Base-by-base conservation (phyloP, 441 rosid species). In the Pelargonium myrrhifolium region DNA sequence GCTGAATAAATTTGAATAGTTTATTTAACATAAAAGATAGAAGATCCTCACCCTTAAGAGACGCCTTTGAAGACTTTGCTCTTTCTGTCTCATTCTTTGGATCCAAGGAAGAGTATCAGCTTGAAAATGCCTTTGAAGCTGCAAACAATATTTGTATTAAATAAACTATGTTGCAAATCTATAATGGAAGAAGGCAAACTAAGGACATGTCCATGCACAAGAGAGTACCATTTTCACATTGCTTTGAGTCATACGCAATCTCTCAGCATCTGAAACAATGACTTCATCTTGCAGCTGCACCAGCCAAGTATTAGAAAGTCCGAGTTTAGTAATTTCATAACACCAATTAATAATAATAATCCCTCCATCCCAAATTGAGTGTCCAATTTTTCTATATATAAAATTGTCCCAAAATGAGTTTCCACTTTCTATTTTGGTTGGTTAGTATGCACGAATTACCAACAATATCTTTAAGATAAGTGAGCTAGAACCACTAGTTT, bases 261-360 rank as follows among this genome's bases (percentile, higher is more conserved):
- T 86, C 72, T 95, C 97, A 75, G 92, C 89, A 84, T 95, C 99
- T 64, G 98, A 90, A 69, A 77, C 77, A 69, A 90, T 87, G 71
- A 89, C 99, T 71, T 90, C 99, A 86, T 92, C 99, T 85, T 95
- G 97, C 56, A 92, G 87, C 98, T 95, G 88, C 82, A 81, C 35
- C 69, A 76, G 68, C 39, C 43, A 49, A 75, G 49, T 24, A 64
- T 40, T 22, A 66, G 61, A 72, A 66, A 40, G 42, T 37, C 35
- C 26, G 18, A 65, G 14, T 51, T 26, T 31, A 53, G 20, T 53
- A 18, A 53, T 47, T 2, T 9, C 65, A 59, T 35, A 70, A 43
- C 2, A 53, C 20, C 6, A 4, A 53, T 7, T 15, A 45, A 45
- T 11, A 53, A 26, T 26, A 26, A 26, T 26, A 26, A 0, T 26